Evolutionary conservation across 2,329 filamentous ascomycete genomes (phyloP).

Genomic region (Byssochlamys sp.): DNA sequence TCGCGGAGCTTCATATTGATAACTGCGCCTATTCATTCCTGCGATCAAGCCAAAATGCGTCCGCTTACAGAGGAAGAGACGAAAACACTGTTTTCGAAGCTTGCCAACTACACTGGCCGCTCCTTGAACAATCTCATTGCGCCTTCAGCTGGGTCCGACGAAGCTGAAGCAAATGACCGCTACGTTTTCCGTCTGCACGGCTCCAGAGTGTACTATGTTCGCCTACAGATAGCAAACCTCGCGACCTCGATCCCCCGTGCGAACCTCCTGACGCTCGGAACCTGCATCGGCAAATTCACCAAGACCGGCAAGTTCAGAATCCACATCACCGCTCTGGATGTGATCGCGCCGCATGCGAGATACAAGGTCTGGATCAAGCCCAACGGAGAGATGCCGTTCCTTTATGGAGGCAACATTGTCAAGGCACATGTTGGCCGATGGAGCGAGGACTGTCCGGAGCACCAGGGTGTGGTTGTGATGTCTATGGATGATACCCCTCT

Average conservation of each 20-base stretch:
- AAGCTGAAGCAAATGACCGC: slow-evolving; percentile 61
- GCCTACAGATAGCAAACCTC: slow-evolving; percentile 79
- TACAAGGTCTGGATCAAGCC: slow-evolving; percentile 97
- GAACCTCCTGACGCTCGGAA: slow-evolving; percentile 76
- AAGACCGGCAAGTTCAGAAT: slow-evolving; percentile 93
- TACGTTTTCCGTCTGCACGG: slow-evolving; percentile 79
- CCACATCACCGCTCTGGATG: slow-evolving; percentile 76
- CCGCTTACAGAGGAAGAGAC: slow-evolving; percentile 60
- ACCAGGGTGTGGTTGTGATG: slow-evolving; percentile 81
- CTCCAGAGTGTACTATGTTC: slow-evolving; percentile 82
- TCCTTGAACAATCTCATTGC: slow-evolving; percentile 78
- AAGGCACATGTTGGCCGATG: slow-evolving; percentile 74
- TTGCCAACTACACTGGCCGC: slow-evolving; percentile 83
- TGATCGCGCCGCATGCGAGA: slow-evolving; percentile 80
- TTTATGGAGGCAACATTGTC: slow-evolving; percentile 86
- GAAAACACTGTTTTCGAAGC: slow-evolving; percentile 75
- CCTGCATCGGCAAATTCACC: slow-evolving; percentile 87
- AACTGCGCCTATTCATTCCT: neutral
- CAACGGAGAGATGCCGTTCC: slow-evolving; percentile 93
- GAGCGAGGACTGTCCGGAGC: slow-evolving; percentile 86
- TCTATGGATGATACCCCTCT: slow-evolving; percentile 82
- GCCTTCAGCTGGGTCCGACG: slow-evolving; percentile 57
- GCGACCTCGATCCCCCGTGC: slow-evolving; percentile 76
- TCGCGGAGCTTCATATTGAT: slow-evolving; percentile 12
- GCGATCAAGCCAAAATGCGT: slow-evolving; percentile 51